These are phyloP conservation scores for Suillus hirtellus DNA, from an alignment of 768 basidiomycete species.

Conservation along the genomic window DNA sequence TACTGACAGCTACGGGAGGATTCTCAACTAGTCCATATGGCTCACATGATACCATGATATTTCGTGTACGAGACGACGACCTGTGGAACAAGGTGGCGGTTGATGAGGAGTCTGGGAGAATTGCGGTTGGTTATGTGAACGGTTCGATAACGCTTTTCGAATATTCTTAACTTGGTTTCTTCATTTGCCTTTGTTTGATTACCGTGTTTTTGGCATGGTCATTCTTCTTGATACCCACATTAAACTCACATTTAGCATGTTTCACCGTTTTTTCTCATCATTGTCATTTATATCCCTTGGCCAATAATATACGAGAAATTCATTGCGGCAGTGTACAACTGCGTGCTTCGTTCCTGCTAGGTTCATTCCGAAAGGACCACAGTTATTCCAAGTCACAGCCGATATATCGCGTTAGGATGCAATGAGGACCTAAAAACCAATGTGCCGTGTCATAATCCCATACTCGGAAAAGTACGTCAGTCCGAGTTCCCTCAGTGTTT, in stretches of 20 bases:
- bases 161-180: slow-evolving; percentile 37
- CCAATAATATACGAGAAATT: background rate
- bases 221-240: no score
- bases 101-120: slow-evolving; percentile 38
- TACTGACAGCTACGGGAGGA: slow-evolving; percentile 13
- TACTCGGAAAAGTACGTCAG: slow-evolving; percentile 45
- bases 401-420: slow-evolving; percentile 33
- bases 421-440: slow-evolving; percentile 50
- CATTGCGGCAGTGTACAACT: slow-evolving; percentile 1
- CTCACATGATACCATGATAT: slow-evolving; percentile 36
- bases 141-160: slow-evolving; percentile 54
- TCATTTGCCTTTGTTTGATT: background rate
- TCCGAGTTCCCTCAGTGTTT: slow-evolving; percentile 62
- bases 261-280: background rate
- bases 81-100: slow-evolving; percentile 47
- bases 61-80: slow-evolving; percentile 46
- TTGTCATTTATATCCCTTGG: background rate
- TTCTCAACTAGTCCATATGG: background rate
- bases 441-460: slow-evolving; percentile 1
- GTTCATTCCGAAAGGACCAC: background rate
- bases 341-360: background rate
- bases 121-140: slow-evolving; percentile 37
- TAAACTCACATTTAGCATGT: background rate
- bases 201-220: background rate
- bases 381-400: background rate